Evolutionary conservation across 306 rosid species (phyloP), one percentile per base, ranked within the genome.

Genomic region (Dryas drummondii): DNA sequence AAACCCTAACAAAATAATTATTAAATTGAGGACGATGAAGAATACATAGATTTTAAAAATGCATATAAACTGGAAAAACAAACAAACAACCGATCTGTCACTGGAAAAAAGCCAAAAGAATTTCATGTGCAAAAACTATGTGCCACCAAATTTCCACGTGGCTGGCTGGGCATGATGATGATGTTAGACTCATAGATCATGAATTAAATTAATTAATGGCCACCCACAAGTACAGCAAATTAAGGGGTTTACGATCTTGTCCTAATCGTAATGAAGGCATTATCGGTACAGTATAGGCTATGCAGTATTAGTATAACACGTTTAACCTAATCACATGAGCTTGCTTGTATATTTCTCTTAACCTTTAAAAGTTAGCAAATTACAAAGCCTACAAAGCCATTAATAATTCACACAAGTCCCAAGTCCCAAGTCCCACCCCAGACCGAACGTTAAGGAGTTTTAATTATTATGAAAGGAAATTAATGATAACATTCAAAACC

Each of bases 111-210:
- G 41, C n/a, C 16, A 52, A 53, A 53, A 42, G 5, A 6, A 17
- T 63, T 37, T 27, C 73, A 32, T 60, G 15, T 59, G 64, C 26
- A 26, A 59, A 27, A 42, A 53, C 9, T 5, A 52, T 46, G 22
- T 47, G 13, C 54, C 13, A 49, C 12, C 9, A 68, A 22, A 5
- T 22, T 50, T 61, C 72, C 47, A 68, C 40, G 72, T 68, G 72
- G 72, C 59, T 68, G 14, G 46, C 58, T 68, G 57, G 13, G 72
- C 45, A 61, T 61, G 4, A 1, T 37, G 14, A 49, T 9, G 10
- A 26, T 32, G 37, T 17, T 19, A 13, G 37, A 56, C 22, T 57
- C 62, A 57, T 57, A 42, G 16, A 32, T 62, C 22, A 62, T 37
- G 68, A 62, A 15, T 32, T 32, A 32, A 32, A 1, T 32, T 32